A percentile compares a stretch with the other conserved stretches of the same genome.
These are phyloP conservation scores for Claviceps sp. DNA, from an alignment of 2,329 filamentous ascomycete genomes.

Conservation along the genomic window DNA sequence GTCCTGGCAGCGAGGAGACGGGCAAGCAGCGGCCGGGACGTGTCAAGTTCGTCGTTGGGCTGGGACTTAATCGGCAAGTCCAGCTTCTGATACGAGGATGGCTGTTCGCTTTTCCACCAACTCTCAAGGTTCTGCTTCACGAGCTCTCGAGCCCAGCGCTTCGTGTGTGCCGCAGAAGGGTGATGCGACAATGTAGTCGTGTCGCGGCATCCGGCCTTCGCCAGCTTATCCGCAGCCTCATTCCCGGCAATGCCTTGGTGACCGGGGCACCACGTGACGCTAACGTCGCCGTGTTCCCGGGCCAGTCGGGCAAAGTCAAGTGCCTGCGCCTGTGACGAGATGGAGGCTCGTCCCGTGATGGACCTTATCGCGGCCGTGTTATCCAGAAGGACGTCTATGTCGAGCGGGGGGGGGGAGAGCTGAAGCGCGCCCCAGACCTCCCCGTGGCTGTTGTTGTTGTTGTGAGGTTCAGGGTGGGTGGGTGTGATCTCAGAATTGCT, in stretches of 20 bases:
- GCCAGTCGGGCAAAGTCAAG: not conserved
- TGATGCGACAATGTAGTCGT: too few species aligned
- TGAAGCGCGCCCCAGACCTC: not conserved
- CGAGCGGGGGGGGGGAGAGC: not conserved
- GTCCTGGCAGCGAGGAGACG: too few species aligned
- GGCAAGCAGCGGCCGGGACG: too few species aligned
- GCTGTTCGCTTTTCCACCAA: too few species aligned
- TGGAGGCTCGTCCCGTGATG: not conserved
- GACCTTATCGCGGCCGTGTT: not conserved
- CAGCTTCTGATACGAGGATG: too few species aligned
- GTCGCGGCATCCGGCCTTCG: not conserved
- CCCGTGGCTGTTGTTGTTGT: not conserved
- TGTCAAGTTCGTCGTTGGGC: too few species aligned
- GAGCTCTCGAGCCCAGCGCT: too few species aligned
- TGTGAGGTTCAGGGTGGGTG: too few species aligned
- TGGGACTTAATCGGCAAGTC: too few species aligned
- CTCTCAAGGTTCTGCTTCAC: too few species aligned
- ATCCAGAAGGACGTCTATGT: not conserved
- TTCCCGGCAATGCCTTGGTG: not conserved
- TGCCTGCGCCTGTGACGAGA: not conserved
- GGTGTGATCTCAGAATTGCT: too few species aligned
- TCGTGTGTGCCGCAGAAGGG: too few species aligned
- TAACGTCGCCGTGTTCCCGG: not conserved
- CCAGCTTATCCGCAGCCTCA: constrained; percentile 1
- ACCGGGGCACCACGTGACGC: not conserved